Conservation (phyloP, 2,329 filamentous ascomycete genomes). For the Pestalotiopsis sp. region DNA sequence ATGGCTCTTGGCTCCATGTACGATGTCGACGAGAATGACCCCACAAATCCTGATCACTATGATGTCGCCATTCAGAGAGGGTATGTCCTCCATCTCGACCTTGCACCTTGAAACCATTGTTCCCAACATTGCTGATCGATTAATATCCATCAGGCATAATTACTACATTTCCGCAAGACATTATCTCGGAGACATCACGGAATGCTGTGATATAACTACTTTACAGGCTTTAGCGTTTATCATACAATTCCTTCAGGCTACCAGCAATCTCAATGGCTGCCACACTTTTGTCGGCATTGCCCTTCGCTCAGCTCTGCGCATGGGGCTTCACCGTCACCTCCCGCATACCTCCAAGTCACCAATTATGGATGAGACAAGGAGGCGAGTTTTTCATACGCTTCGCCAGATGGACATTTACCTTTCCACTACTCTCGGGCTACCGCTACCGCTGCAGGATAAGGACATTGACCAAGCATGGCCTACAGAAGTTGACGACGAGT, state of each 20-base stretch:
- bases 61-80: constrained; percentile 58
- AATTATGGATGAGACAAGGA: constrained; percentile 62
- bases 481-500: constrained; percentile 65
- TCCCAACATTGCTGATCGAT: background rate
- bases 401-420: constrained; percentile 70
- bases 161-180: constrained; percentile 70
- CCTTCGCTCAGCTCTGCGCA: constrained; percentile 68
- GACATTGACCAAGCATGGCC: constrained; percentile 67
- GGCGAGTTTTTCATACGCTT: constrained; percentile 66
- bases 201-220: constrained; percentile 71
- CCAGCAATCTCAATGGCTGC: constrained; percentile 74
- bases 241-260: constrained; percentile 76
- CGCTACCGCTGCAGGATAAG: constrained; percentile 59
- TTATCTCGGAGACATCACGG: constrained; percentile 63
- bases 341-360: constrained; percentile 61
- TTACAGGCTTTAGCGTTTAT: constrained; percentile 76
- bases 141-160: constrained; percentile 57
- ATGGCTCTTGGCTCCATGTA: constrained; percentile 77
- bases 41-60: constrained; percentile 51
- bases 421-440: constrained; percentile 65
- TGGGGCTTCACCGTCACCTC: constrained; percentile 74
- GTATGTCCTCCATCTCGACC: constrained; percentile 39
- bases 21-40: constrained; percentile 56
- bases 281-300: constrained; percentile 79
- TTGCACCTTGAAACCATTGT: background rate